Evolutionary conservation across 1,139 yeast genomes (phyloP), one percentile per base, ranked within the genome.

Genomic region (Taphrina confusa): DNA sequence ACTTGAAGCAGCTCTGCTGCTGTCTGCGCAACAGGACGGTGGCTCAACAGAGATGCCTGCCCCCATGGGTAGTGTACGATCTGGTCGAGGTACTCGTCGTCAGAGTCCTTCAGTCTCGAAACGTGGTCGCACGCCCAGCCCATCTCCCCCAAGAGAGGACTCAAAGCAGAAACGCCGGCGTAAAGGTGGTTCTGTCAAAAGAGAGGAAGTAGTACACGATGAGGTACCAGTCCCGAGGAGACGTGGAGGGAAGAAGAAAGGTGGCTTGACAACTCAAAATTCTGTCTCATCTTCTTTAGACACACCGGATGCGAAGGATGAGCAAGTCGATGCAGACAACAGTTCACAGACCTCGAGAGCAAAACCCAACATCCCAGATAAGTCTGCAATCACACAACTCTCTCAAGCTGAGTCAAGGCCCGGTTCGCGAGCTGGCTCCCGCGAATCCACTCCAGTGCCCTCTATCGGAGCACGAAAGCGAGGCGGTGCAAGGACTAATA

Each of bases 1-100:
- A 46, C 46, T 56, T 9, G 54, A 56, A 30, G 60, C 60, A 9
- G 54, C 60, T 8, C 47, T 56, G 3, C 36, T 56, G n/a, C 40
- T 46, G 4, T 46, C 60, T 9, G 60, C 54, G 20, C 60, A 47
- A 28, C 60, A 56, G 23, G 42, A 46, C 12, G 47, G 51, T 4
- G 25, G 27, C 40, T n/a, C 45, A 25, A 12, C 27, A 6, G 36
- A 37, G 9, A 36, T 28, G 25, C 47, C 47, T 4, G 57, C 57
- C n/a, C 49, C 49, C 3, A 40, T 49, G 11, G 22, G 31, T 14
- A 44, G 51, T 44, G 58, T 44, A n/a, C 27, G 58, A 25, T 54
- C 58, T 14, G 51, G 50, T 1, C 58, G 58, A 11, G 33, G 58
- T 11, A 42, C 39, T 12, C 50, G 44, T 12, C 42, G 58, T 4